These are phyloP conservation scores for Chaetomium sp. DNA, from an alignment of 2,329 filamentous ascomycete genomes.

Conservation along the genomic window DNA sequence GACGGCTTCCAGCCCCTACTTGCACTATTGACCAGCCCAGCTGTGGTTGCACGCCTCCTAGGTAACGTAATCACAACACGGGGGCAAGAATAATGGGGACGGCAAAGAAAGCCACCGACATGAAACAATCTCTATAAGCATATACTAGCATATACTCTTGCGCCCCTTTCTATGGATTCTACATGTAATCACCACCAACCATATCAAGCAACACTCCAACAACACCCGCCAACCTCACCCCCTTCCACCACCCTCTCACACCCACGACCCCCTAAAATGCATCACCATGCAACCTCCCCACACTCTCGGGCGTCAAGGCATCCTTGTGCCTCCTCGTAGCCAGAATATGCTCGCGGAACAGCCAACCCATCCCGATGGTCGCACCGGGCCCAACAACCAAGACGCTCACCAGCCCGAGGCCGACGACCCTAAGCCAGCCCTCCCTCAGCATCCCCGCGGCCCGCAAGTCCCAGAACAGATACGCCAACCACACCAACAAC, in stretches of 20 bases:
- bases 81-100: no score
- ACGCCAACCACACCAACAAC: conserved; percentile 30
- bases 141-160: no score
- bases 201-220: no score
- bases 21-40: not conserved
- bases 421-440: conserved; percentile 25
- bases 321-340: conserved; percentile 28
- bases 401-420: conserved; percentile 13
- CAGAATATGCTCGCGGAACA: conserved; percentile 31
- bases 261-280: not conserved
- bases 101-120: no score
- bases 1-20: not conserved
- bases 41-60: not conserved
- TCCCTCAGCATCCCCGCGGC: conserved; percentile 28
- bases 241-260: not conserved
- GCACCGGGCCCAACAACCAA: conserved; percentile 28
- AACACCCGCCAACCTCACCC: not conserved
- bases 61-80: no score
- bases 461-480: conserved; percentile 31
- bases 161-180: no score
- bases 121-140: no score
- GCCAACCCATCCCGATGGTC: conserved; percentile 28
- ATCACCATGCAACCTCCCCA: conserved; percentile 23
- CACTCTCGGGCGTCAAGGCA: conserved; percentile 28
- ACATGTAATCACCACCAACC: no score